Conservation (phyloP, 768 basidiomycete genomes). For the Lactarius psammicola region DNA sequence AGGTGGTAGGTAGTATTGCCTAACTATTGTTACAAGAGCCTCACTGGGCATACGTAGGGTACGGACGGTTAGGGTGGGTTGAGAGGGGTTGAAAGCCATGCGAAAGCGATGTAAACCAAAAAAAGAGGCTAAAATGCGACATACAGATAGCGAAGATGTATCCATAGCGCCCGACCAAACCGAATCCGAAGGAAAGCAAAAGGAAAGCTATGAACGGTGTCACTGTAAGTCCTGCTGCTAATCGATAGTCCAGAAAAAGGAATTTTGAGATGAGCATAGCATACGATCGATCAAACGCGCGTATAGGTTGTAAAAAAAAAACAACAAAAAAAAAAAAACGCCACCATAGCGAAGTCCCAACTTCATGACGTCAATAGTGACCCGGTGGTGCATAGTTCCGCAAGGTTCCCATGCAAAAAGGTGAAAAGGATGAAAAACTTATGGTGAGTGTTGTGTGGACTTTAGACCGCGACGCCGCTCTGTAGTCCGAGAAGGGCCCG, state of each 20-base stretch:
- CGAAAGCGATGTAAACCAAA: neutral
- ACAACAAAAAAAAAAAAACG: neutral
- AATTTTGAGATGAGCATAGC: neutral
- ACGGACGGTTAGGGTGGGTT: too few species aligned
- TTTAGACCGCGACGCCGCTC: slow-evolving; percentile 13
- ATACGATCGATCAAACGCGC: neutral
- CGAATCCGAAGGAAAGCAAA: neutral
- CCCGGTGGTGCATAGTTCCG: neutral
- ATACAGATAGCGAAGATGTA: neutral
- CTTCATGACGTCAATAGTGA: neutral
- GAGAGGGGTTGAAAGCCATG: too few species aligned
- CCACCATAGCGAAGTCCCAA: neutral
- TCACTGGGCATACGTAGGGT: neutral
- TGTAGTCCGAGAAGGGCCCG: slow-evolving; percentile 16
- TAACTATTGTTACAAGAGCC: too few species aligned
- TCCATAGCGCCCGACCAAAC: neutral
- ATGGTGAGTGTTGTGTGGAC: slow-evolving; percentile 9
- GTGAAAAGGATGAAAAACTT: neutral
- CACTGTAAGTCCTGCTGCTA: too few species aligned
- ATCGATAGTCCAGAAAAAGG: neutral
- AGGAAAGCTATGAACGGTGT: neutral
- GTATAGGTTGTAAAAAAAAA: neutral
- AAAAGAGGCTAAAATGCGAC: neutral
- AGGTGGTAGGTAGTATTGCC: neutral
- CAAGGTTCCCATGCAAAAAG: slow-evolving; percentile 22